Percentiles rank a stretch among this genome's conserved stretches.
Evolutionary conservation across 805 yeast genomes (phyloP).

Genomic region (Hanseniaspora lindneri): DNA sequence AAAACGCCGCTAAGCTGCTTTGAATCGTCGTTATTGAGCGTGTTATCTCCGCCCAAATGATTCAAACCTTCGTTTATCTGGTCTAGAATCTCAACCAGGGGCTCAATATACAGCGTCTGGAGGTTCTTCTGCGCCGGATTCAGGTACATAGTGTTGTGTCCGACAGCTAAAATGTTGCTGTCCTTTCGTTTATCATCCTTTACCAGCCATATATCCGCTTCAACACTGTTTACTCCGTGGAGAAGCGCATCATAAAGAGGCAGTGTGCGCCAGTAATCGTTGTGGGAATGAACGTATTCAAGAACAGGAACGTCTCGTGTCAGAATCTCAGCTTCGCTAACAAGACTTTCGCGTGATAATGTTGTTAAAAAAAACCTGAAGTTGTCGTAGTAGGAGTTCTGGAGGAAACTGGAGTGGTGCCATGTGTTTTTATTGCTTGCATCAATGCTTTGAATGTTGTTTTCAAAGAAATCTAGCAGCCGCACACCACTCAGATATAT

Average conservation of each 20-base stretch:
- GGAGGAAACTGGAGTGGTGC: not conserved
- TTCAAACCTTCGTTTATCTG: not conserved
- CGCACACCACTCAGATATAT: not conserved
- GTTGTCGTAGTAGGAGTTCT: slow-evolving; percentile 7
- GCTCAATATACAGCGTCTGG: slow-evolving; percentile 40
- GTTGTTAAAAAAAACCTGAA: not conserved
- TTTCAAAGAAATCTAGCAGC: slow-evolving; percentile 2
- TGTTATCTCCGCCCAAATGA: slow-evolving; percentile 32
- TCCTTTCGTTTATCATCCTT: slow-evolving; percentile 28
- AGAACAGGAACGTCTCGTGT: slow-evolving; percentile 23
- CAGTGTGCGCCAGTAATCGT: slow-evolving; percentile 51
- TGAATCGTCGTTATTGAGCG: too few species aligned
- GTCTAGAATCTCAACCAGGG: slow-evolving; percentile 38
- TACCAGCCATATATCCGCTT: slow-evolving; percentile 52
- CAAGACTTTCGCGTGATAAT: not conserved
- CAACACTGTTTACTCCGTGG: slow-evolving; percentile 45
- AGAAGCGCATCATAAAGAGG: slow-evolving; percentile 49
- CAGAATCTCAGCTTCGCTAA: slow-evolving; percentile 20
- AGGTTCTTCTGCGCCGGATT: slow-evolving; percentile 36
- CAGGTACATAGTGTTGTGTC: slow-evolving; percentile 45
- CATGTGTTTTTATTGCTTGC: not conserved
- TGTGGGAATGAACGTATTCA: slow-evolving; percentile 46
- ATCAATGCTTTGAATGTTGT: not conserved
- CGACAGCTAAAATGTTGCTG: slow-evolving; percentile 42
- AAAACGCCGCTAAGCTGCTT: slow-evolving; percentile 33